These are phyloP conservation scores for Stagonosporopsis cucurbitacearum DNA, from an alignment of 2,329 filamentous ascomycete species.

Conservation along the genomic window DNA sequence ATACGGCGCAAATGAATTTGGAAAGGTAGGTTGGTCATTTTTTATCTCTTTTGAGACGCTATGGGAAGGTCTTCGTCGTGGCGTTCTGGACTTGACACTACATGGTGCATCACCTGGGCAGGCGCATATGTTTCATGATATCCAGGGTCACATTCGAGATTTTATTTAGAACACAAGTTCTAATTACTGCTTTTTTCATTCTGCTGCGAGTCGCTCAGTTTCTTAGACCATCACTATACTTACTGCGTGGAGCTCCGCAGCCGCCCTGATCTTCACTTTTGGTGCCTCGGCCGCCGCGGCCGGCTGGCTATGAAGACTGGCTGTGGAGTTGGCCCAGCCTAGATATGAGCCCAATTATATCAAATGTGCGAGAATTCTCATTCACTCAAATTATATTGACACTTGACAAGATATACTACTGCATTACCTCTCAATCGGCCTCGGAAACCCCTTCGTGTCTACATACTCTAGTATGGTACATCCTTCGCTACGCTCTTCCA, in stretches of 20 bases:
- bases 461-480: conserved; percentile 28
- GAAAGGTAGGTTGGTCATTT: not conserved
- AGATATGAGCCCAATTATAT: no score
- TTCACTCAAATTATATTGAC: no score
- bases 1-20: not conserved
- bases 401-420: not conserved
- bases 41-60: not conserved
- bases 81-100: not conserved
- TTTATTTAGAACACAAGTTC: not conserved
- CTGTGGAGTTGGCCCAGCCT: no score
- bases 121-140: not conserved
- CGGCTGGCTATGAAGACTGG: no score
- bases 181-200: no score
- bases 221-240: no score
- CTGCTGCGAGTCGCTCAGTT: no score
- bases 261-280: no score
- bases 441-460: no score
- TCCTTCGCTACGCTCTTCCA: conserved; percentile 36
- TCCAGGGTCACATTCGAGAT: not conserved
- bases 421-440: not conserved
- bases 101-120: not conserved
- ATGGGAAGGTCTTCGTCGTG: not conserved
- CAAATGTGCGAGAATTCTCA: no score
- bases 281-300: no score
- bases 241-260: no score